A percentile compares a stretch with the other conserved stretches of the same genome.
These are phyloP conservation scores for Cyberlindnera misumaiensis DNA, from an alignment of 805 yeast genomes.

Conservation along the genomic window DNA sequence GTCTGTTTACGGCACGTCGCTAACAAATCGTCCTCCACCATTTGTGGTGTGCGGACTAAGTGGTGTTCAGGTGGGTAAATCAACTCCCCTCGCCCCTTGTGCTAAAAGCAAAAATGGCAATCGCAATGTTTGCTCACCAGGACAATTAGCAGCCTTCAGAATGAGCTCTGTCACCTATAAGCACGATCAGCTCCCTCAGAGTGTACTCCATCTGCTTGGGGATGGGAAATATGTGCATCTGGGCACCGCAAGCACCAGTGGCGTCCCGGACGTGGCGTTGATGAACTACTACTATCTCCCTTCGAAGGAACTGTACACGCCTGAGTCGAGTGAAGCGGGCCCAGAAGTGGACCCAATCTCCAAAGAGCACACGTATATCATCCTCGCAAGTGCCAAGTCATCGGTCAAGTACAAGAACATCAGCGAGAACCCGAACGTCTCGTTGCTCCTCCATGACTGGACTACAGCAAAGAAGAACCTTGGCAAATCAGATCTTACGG, in stretches of 20 bases:
- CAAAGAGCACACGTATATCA: conserved; percentile 42
- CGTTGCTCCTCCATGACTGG: conserved; percentile 89
- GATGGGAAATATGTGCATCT: conserved; percentile 71
- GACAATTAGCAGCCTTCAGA: too few relatives aligned
- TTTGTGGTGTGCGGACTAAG: too few relatives aligned
- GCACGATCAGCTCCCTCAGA: conserved; percentile 29
- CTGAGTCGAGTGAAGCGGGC: conserved; percentile 11
- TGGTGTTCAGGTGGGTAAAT: too few relatives aligned
- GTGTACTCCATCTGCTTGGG: conserved; percentile 40
- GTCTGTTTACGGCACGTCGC: too few relatives aligned
- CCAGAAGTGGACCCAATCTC: conserved; percentile 22
- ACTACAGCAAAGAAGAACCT: conserved; percentile 48
- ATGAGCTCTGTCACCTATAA: conserved; percentile 25
- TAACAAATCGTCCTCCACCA: too few relatives aligned
- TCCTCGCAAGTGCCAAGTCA: conserved; percentile 63
- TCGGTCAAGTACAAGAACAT: conserved; percentile 76
- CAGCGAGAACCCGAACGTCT: conserved; percentile 63
- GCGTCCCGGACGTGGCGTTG: conserved; percentile 79
- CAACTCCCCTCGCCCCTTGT: too few relatives aligned
- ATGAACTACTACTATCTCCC: conserved; percentile 81
- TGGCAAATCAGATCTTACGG: conserved; percentile 24
- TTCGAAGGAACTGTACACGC: conserved; percentile 27
- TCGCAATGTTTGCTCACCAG: too few relatives aligned
- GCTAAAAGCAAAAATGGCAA: too few relatives aligned
- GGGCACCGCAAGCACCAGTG: conserved; percentile 58